Evolutionary conservation across 331 rosid genomes (phyloP).

Genomic region (Erythrophleum ivorense): DNA sequence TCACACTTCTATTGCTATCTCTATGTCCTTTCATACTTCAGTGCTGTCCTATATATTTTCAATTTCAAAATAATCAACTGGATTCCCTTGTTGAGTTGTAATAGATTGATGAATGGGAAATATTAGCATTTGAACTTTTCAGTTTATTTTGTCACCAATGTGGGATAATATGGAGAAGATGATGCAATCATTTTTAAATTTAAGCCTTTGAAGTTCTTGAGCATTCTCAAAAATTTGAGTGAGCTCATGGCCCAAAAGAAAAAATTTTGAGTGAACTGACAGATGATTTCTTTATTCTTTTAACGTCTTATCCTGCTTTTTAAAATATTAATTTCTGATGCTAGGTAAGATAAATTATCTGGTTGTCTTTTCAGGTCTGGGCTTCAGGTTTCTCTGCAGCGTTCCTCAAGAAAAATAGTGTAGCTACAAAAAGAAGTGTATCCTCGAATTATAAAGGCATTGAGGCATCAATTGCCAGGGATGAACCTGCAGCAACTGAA

Average conservation of each 20-base stretch:
- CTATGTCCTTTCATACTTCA: conserved; percentile 4
- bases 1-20: background rate
- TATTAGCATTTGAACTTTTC: conserved; percentile 13
- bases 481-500: conserved; percentile 78
- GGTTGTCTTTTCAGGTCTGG: conserved; percentile 72
- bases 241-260: background rate
- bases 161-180: background rate
- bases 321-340: conserved; percentile 23
- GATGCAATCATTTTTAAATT: background rate
- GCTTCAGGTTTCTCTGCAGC: conserved; percentile 99
- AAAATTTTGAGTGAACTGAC: background rate
- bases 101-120: background rate
- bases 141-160: background rate
- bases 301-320: conserved; percentile 4
- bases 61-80: background rate
- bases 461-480: conserved; percentile 49
- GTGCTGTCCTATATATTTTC: background rate
- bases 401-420: conserved; percentile 82
- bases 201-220: conserved; percentile 19
- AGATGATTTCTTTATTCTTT: conserved; percentile 21
- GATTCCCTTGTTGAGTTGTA: conserved; percentile 13
- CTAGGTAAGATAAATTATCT: conserved; percentile 9
- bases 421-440: conserved; percentile 71
- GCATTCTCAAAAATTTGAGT: conserved; percentile 10
- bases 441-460: conserved; percentile 50